Conservation (phyloP, 768 basidiomycete genomes). For the Pleurotus cornucopiae region DNA sequence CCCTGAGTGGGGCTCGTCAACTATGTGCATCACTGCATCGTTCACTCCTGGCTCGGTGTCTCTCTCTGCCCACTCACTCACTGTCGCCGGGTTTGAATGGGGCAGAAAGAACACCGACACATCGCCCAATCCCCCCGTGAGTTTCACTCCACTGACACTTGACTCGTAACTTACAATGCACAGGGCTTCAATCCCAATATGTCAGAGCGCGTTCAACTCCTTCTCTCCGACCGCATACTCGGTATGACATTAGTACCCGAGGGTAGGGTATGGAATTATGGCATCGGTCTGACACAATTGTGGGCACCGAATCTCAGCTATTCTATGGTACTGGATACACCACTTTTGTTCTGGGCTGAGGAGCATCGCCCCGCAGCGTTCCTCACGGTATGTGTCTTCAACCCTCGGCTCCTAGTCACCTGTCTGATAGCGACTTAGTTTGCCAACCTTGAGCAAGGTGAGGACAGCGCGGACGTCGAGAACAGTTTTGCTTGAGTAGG, state of each 20-base stretch:
- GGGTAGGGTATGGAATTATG: constrained; percentile 96
- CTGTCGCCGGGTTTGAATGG: constrained; percentile 96
- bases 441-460: constrained; percentile 83
- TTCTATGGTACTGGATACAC: constrained; percentile 86
- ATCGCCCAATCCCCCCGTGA: constrained; percentile 71
- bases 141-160: constrained; percentile 11
- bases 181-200: constrained; percentile 97
- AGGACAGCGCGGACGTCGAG: constrained; percentile 94
- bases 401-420: background rate
- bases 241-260: constrained; percentile 95
- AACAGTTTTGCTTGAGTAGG: constrained; percentile 77
- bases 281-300: constrained; percentile 86
- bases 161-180: constrained; percentile 2
- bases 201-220: constrained; percentile 91
- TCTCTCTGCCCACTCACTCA: constrained; percentile 86
- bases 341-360: constrained; percentile 93
- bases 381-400: constrained; percentile 62
- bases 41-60: constrained; percentile 99
- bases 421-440: constrained; percentile 47
- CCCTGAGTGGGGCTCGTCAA: constrained; percentile 90
- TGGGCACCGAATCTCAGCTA: constrained; percentile 84
- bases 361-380: constrained; percentile 93
- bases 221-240: constrained; percentile 92
- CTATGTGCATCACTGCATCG: constrained; percentile 90
- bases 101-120: constrained; percentile 90